Base-by-base conservation (phyloP, 2,329 filamentous ascomycete species). In the Orbilia oligospora region DNA sequence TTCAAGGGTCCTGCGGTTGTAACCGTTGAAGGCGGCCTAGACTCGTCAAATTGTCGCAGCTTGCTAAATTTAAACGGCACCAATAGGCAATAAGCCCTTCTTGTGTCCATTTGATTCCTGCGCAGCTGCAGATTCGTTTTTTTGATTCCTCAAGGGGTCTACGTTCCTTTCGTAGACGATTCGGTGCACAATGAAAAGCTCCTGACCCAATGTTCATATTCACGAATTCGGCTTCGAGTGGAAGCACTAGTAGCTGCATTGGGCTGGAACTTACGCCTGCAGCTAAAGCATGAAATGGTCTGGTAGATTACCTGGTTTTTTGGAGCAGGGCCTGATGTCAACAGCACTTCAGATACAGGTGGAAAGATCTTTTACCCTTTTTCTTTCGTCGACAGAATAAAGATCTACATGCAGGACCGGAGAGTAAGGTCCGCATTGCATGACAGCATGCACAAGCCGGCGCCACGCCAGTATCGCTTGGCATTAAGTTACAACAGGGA, bases 401-500 rank as follows among this genome's bases (percentile, higher is more conserved):
- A n/a, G 56, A 44, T 61, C 53, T 58, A 58, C 53, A 36, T 58
- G 53, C 53, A 38, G 18, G 56, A 41, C 18, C 36, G 33, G 33
- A 61, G 33, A 44, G 20, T 53, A 67, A 55, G 33, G 48, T 3
- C 44, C 12, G 44, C 63, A 66, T 58, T 66, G 48, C 64, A 67
- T 68, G 36, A 68, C 33, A 30, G 53, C 18, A 49, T 33, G 41
- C 61, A 33, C 22, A 65, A 14, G 24, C 18, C 61, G 30, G 44
- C 33, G n/a, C 14, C 6, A 30, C n/a, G n/a, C n/a, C n/a, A n/a
- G n/a, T n/a, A n/a, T 3, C 24, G 18, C 66, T 70, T 70, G 66
- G 66, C 66, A 61, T 38, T 4, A 33, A 70, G 16, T 49, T 61
- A 3, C 66, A 61, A 70, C 66, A 70, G 48, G 66, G 27, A 18